A percentile compares a stretch with the other conserved stretches of the same genome.
These are phyloP conservation scores for Podaxis rugospora DNA, from an alignment of 768 basidiomycete species.

Conservation along the genomic window DNA sequence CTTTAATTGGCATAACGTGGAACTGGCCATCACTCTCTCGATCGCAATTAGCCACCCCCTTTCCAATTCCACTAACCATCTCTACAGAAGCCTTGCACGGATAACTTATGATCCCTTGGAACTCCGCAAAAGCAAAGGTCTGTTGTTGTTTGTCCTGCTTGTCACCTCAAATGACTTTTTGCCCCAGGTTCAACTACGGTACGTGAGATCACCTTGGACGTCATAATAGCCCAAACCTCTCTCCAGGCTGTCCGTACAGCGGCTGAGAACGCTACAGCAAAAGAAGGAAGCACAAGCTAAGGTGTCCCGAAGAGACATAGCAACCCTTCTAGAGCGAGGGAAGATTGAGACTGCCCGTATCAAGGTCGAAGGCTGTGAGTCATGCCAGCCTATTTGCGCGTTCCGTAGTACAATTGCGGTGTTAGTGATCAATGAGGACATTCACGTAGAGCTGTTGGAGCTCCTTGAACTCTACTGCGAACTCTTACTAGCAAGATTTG, in stretches of 20 bases:
- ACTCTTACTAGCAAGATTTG: constrained; percentile 88
- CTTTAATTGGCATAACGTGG: neutral
- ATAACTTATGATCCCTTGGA: constrained; percentile 50
- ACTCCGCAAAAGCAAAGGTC: constrained; percentile 43
- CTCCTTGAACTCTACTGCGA: constrained; percentile 94
- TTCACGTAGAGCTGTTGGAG: constrained; percentile 85
- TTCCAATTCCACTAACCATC: neutral
- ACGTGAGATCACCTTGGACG: constrained; percentile 5
- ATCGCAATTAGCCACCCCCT: neutral
- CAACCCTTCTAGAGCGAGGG: constrained; percentile 69
- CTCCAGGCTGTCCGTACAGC: constrained; percentile 75
- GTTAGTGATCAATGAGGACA: constrained; percentile 79
- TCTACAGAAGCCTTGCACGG: neutral
- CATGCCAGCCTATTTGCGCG: constrained; percentile 15
- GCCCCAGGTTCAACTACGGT: constrained; percentile 42
- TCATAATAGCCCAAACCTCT: neutral
- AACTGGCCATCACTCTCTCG: neutral
- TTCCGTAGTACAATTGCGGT: neutral
- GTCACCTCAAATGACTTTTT: neutral
- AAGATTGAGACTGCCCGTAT: constrained; percentile 83
- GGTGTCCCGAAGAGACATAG: constrained; percentile 73
- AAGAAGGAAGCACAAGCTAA: constrained; percentile 86
- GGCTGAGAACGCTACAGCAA: constrained; percentile 80
- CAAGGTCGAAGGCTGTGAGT: constrained; percentile 79
- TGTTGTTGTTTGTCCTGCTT: neutral